Percentiles rank a stretch among this genome's conserved stretches.
These are phyloP conservation scores for Punica granatum DNA, from an alignment of 345 rosid genomes.

Conservation along the genomic window DNA sequence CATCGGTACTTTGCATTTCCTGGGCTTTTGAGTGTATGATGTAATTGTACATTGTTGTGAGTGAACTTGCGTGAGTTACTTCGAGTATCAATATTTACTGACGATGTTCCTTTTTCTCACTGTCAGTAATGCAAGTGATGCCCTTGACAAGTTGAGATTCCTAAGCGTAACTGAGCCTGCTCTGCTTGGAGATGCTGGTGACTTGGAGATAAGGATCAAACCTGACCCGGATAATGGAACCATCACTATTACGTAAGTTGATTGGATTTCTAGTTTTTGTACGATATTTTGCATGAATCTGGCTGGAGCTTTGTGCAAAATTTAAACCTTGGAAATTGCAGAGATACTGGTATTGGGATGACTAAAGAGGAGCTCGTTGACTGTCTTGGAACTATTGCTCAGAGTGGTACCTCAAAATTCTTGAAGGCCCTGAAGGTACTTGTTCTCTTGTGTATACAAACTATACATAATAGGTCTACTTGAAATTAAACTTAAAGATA, in stretches of 20 bases:
- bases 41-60: no score
- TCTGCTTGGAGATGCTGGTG: conserved; percentile 83
- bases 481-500: background rate
- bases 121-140: conserved; percentile 96
- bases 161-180: conserved; percentile 90
- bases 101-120: background rate
- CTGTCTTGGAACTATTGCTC: conserved; percentile 99
- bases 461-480: background rate
- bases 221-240: conserved; percentile 89
- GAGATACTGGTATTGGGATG: conserved; percentile 99
- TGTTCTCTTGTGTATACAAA: background rate
- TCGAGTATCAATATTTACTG: background rate
- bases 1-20: background rate
- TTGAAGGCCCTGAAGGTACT: conserved; percentile 84
- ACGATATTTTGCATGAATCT: background rate
- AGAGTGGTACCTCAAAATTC: conserved; percentile 95
- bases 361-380: conserved; percentile 88
- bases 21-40: background rate
- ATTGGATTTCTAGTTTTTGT: background rate
- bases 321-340: conserved; percentile 22
- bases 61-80: background rate
- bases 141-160: conserved; percentile 92
- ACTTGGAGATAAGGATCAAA: conserved; percentile 81
- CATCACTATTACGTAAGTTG: conserved; percentile 61
- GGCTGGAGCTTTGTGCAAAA: background rate